Percentiles rank a stretch among this genome's conserved stretches.
Evolutionary conservation across 345 rosid genomes (phyloP).

Genomic region (Kandelia obovata): DNA sequence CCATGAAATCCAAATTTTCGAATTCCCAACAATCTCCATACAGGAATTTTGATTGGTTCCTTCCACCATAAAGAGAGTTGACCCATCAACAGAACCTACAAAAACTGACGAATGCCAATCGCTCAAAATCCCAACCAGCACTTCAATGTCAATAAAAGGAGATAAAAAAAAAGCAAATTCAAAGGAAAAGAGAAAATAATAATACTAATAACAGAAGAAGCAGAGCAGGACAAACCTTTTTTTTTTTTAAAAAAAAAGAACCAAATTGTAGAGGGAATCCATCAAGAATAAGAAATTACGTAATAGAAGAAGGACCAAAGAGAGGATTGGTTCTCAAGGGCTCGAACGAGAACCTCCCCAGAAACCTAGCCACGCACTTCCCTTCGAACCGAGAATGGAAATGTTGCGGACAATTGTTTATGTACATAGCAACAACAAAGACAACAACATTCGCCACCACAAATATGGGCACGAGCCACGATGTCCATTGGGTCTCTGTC

Average conservation of each 20-base stretch:
- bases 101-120: background rate
- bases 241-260: background rate
- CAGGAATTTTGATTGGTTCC: background rate
- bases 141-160: background rate
- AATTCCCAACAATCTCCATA: no score
- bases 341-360: conserved; percentile 30
- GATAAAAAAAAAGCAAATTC: no score
- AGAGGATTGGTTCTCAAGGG: conserved; percentile 29
- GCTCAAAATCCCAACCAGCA: no score
- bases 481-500: conserved; percentile 33
- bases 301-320: conserved; percentile 30
- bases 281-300: conserved; percentile 12
- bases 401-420: conserved; percentile 28
- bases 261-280: background rate
- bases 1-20: background rate
- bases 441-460: conserved; percentile 24
- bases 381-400: conserved; percentile 23
- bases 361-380: conserved; percentile 22
- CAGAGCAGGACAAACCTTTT: background rate
- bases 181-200: background rate
- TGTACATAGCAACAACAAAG: conserved; percentile 21
- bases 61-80: background rate
- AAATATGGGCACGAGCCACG: conserved; percentile 30
- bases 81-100: background rate
- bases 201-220: no score